phyloP scores from a whole-genome alignment of 2,329 filamentous ascomycete species.

The Herpotrichia juniperi region DNA sequence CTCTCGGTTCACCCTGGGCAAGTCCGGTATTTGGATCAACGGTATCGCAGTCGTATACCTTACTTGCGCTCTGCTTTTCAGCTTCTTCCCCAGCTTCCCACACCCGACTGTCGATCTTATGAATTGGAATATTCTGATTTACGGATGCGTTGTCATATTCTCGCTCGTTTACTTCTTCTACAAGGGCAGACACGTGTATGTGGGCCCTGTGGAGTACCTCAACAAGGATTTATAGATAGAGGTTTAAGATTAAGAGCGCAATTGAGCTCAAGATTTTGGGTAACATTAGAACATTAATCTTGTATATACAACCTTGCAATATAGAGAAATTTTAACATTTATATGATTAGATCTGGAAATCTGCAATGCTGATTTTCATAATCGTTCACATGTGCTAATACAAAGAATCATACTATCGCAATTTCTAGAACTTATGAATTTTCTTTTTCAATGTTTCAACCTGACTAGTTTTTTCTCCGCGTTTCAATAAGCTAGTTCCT shows the following conservation, averaged over 20 bases:
- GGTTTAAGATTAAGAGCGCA: not conserved
- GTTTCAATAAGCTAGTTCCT: no score
- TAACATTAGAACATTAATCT: no score
- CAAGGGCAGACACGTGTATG: constrained; percentile 49
- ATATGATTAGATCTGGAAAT: no score
- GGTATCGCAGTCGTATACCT: not conserved
- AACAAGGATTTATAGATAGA: constrained; percentile 6
- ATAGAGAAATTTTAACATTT: no score
- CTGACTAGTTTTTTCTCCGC: no score
- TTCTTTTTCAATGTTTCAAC: no score
- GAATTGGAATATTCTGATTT: constrained; percentile 58
- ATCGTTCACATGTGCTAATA: no score
- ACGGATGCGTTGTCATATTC: constrained; percentile 51
- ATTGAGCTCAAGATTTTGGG: not conserved
- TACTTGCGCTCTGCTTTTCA: constrained; percentile 30
- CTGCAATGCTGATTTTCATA: no score
- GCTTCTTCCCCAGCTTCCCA: constrained; percentile 50
- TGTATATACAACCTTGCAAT: no score
- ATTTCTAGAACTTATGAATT: no score
- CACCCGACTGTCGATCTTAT: constrained; percentile 43
- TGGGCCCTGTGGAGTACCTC: constrained; percentile 31
- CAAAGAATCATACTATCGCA: no score
- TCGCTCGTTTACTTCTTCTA: constrained; percentile 52
- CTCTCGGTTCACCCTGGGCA: constrained; percentile 2
- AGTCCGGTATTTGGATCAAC: constrained; percentile 3